Evolutionary conservation across 257 asterid species (phyloP), one percentile per base, ranked within the genome.

Genomic region (Avicennia marina): DNA sequence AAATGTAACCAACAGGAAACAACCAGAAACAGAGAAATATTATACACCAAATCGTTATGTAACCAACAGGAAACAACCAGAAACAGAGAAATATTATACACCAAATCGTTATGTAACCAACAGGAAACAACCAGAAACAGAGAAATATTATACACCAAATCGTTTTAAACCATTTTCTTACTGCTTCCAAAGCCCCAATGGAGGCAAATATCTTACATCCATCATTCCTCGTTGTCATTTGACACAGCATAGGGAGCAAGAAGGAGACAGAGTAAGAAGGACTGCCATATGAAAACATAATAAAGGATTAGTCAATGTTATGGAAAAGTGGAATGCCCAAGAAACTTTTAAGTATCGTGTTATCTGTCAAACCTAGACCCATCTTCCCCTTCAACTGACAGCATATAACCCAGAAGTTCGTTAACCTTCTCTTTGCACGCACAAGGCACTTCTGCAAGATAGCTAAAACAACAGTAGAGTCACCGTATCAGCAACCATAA

Each of bases 241-340:
- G 98, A 66, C 95, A 88, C 74, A 91, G 73, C 82, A 86, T 66
- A 7, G 98, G 98, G 66, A 88, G 94, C 83, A 88, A 76, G 73
- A 91, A 91, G 65, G 87, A 77, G 65, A 79, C 55, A 18, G 90
- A 78, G 67, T 61, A 56, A 60, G 75, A 80, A 29, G 94, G 85
- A 43, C 89, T 86, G 84, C 61, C 67, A 77, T 60, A 71, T 44
- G 16, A 43, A 68, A 40, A 21, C 60, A 59, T 39, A 32, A 32
- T n/a, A 66, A 32, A 46, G 16, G 25, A 57, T 64, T 43, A 22
- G 67, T 66, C 63, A 65, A 66, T 50, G 59, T 45, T 48, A 40
- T 31, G 16, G 45, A 41, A 32, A 33, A 44, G 43, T 13, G 43
- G 58, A 63, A 60, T 26, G 20, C 55, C 49, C 7, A 25, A 24